Percentiles rank a stretch among this genome's conserved stretches.
Evolutionary conservation across 305 asterid species (phyloP).

Genomic region (Fraxinus sp.): DNA sequence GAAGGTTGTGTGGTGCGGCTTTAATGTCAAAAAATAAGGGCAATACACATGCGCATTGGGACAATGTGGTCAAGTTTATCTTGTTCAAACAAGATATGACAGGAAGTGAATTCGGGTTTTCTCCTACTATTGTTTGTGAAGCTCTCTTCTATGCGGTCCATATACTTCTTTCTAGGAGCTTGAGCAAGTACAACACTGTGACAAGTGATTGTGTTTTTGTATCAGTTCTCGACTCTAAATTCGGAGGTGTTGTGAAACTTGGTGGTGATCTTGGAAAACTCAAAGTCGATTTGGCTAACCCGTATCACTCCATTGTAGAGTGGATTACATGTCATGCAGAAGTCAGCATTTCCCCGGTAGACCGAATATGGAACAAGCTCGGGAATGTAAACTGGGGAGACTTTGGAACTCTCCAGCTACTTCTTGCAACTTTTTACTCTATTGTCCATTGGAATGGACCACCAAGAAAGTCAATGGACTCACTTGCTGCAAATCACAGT

Average conservation of each 20-base stretch:
- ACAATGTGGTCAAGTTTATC: conserved; percentile 54
- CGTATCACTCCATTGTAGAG: conserved; percentile 62
- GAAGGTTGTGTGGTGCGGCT: conserved; percentile 61
- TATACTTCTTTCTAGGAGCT: conserved; percentile 58
- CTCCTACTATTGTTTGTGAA: conserved; percentile 53
- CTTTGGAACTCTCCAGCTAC: conserved; percentile 62
- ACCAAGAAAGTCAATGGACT: conserved; percentile 67
- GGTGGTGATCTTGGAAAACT: conserved; percentile 72
- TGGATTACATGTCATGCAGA: conserved; percentile 70
- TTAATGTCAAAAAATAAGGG: conserved; percentile 52
- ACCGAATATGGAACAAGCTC: conserved; percentile 76
- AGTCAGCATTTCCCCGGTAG: conserved; percentile 53
- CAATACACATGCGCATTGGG: conserved; percentile 51
- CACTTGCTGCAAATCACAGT: conserved; percentile 64
- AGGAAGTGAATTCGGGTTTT: conserved; percentile 39
- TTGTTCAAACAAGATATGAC: conserved; percentile 48
- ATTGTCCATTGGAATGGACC: conserved; percentile 67
- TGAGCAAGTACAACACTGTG: conserved; percentile 42
- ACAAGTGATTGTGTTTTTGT: conserved; percentile 52
- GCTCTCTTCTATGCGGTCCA: conserved; percentile 72
- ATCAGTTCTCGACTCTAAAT: conserved; percentile 58
- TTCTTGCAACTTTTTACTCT: conserved; percentile 62
- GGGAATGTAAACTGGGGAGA: conserved; percentile 92
- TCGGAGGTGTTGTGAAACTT: conserved; percentile 67
- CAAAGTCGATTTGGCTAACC: conserved; percentile 52